Conservation (phyloP, 257 asterid genomes). For the Sherardia arvensis region DNA sequence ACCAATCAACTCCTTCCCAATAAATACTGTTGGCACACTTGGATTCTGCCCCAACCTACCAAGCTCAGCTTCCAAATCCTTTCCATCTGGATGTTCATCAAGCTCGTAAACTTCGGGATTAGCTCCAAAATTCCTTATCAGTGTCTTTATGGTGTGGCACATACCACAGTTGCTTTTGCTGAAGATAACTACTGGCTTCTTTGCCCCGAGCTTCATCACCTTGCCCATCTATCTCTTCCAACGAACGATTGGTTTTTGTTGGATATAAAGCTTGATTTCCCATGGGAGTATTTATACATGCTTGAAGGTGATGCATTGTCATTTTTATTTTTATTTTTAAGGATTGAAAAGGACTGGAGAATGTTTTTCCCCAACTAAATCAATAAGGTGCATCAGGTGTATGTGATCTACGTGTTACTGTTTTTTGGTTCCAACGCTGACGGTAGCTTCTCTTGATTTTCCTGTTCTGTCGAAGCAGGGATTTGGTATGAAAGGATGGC, state of each 20-base stretch:
- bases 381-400: neutral
- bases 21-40: slow-evolving; percentile 26
- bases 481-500: neutral
- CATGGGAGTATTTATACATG: slow-evolving; percentile 2
- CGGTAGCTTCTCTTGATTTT: neutral
- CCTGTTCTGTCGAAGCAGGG: neutral
- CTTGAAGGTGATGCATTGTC: neutral
- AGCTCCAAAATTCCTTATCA: slow-evolving; percentile 25
- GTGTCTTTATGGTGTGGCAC: slow-evolving; percentile 21
- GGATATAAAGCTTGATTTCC: neutral
- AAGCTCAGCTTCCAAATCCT: slow-evolving; percentile 22
- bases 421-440: neutral
- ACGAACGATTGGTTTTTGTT: neutral
- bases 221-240: slow-evolving; percentile 16
- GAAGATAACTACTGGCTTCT: slow-evolving; percentile 31
- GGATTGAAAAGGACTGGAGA: slow-evolving; percentile 5
- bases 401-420: neutral
- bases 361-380: neutral
- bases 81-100: slow-evolving; percentile 22
- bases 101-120: slow-evolving; percentile 26
- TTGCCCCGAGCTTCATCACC: slow-evolving; percentile 16
- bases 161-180: slow-evolving; percentile 29
- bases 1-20: slow-evolving; percentile 22
- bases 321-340: neutral
- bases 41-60: slow-evolving; percentile 13